Conservation (phyloP, 2,329 filamentous ascomycete species). For the Lecanicillium sp. region DNA sequence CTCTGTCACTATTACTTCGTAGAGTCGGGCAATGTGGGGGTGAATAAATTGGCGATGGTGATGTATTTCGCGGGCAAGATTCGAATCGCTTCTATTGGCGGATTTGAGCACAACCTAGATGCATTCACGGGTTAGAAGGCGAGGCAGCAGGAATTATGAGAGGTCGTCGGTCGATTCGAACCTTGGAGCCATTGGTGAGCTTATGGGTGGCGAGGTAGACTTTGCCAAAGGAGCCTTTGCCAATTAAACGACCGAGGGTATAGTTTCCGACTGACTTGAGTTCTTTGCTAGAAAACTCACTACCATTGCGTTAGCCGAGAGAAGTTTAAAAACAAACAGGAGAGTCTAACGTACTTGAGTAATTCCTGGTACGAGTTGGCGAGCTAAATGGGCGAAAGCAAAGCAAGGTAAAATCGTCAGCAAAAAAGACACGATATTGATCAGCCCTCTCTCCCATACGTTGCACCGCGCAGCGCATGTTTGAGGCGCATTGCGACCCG, state of each 20-base stretch:
- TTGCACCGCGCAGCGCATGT: not conserved
- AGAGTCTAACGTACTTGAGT: conserved; percentile 62
- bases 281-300: conserved; percentile 89
- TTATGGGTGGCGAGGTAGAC: conserved; percentile 95
- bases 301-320: conserved; percentile 28
- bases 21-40: conserved; percentile 90
- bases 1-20: conserved; percentile 98
- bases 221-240: conserved; percentile 97
- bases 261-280: conserved; percentile 93
- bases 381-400: conserved; percentile 50
- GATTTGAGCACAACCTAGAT: conserved; percentile 91
- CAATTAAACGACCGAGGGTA: conserved; percentile 80
- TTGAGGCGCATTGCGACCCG: not conserved
- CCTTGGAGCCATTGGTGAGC: conserved; percentile 97
- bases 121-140: not conserved
- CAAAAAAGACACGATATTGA: not conserved
- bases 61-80: conserved; percentile 94
- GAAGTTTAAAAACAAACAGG: conserved; percentile 1
- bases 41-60: conserved; percentile 97
- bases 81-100: conserved; percentile 89
- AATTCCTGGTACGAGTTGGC: conserved; percentile 94
- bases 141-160: conserved; percentile 7
- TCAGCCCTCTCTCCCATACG: not conserved
- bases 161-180: conserved; percentile 31
- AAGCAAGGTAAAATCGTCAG: conserved; percentile 1